These are phyloP conservation scores for Coprinopsis marcescibilis DNA, from an alignment of 768 basidiomycete genomes.

Conservation along the genomic window DNA sequence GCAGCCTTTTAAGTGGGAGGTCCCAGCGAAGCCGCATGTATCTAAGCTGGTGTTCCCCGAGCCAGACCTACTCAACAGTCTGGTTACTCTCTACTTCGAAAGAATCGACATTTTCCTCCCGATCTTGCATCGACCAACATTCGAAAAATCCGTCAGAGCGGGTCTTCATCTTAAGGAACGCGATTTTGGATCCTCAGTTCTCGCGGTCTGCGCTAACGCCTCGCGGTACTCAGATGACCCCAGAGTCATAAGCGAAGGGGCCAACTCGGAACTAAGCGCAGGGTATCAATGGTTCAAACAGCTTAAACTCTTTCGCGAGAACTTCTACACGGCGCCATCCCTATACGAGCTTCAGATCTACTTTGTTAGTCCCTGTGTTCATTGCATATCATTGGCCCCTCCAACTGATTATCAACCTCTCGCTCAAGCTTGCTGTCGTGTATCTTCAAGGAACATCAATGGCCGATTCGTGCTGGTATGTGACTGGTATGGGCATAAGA, in stretches of 20 bases:
- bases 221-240: slow-evolving; percentile 43
- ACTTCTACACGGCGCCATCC: slow-evolving; percentile 44
- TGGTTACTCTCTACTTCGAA: slow-evolving; percentile 52
- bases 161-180: slow-evolving; percentile 37
- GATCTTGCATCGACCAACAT: slow-evolving; percentile 53
- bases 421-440: slow-evolving; percentile 35
- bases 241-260: slow-evolving; percentile 21
- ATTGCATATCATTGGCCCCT: not conserved
- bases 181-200: slow-evolving; percentile 42
- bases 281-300: slow-evolving; percentile 50
- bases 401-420: not conserved
- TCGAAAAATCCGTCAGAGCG: slow-evolving; percentile 36
- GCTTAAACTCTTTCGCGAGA: slow-evolving; percentile 49
- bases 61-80: slow-evolving; percentile 30
- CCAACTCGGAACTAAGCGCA: slow-evolving; percentile 29
- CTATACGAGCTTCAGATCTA: slow-evolving; percentile 60
- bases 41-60: slow-evolving; percentile 28
- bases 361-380: slow-evolving; percentile 29
- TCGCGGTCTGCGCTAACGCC: slow-evolving; percentile 53
- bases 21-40: slow-evolving; percentile 22
- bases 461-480: slow-evolving; percentile 45
- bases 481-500: slow-evolving; percentile 50
- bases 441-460: slow-evolving; percentile 39
- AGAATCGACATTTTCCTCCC: slow-evolving; percentile 40
- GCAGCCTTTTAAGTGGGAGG: slow-evolving; percentile 15